phyloP scores from a whole-genome alignment of 75 land plant genomes.

The Pseudotsuga menziesii region DNA sequence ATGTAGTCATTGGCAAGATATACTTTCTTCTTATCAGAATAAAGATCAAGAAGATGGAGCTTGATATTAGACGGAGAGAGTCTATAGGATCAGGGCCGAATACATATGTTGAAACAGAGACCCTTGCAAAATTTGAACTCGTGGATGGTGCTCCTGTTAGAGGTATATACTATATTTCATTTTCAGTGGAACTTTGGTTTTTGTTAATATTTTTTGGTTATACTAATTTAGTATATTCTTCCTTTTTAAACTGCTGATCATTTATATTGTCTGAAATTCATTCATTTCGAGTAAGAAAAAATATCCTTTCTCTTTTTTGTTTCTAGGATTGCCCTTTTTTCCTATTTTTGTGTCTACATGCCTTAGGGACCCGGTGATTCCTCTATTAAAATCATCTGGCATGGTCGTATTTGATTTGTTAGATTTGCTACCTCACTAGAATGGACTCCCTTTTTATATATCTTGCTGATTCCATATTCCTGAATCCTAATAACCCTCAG shows the following conservation, averaged over 20 bases:
- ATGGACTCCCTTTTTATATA: no score
- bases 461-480: no score
- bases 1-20: slow-evolving; percentile 97
- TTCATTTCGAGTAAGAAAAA: neutral
- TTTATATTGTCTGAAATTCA: neutral
- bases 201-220: neutral
- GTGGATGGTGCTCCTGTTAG: slow-evolving; percentile 99
- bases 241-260: neutral
- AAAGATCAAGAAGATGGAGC: slow-evolving; percentile 98
- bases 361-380: neutral
- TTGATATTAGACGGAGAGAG: slow-evolving; percentile 95
- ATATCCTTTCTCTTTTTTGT: neutral
- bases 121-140: slow-evolving; percentile 93
- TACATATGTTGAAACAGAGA: slow-evolving; percentile 96
- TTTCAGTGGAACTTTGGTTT: no score
- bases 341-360: neutral
- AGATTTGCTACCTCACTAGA: no score
- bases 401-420: no score
- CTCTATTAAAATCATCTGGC: neutral
- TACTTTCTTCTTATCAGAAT: slow-evolving; percentile 96
- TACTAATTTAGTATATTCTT: neutral
- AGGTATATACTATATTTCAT: slow-evolving; percentile 47
- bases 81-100: slow-evolving; percentile 97
- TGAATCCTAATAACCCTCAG: no score
- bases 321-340: neutral